phyloP scores from a whole-genome alignment of 768 basidiomycete genomes.

The Leucosporidium creatinivorum region DNA sequence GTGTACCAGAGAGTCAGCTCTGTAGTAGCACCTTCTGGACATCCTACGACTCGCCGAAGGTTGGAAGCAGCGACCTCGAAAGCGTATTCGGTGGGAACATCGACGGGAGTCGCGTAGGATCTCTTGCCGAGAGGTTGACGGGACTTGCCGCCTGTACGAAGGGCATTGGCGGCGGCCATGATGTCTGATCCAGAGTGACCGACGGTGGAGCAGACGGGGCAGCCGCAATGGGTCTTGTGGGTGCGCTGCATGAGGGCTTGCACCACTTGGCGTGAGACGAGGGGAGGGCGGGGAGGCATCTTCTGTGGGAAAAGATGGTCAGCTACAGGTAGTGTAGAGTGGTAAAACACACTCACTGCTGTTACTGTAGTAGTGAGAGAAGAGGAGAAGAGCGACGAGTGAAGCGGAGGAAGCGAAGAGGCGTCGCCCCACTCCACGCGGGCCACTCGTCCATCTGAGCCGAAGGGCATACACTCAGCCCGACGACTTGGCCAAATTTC shows the following conservation, averaged over 20 bases:
- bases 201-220: constrained; percentile 25
- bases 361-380: too few relatives aligned
- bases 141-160: constrained; percentile 11
- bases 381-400: too few relatives aligned
- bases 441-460: too few relatives aligned
- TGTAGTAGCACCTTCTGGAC: too few relatives aligned
- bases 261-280: neutral
- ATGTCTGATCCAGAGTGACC: constrained; percentile 7
- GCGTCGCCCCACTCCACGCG: too few relatives aligned
- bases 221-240: constrained; percentile 31
- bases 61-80: constrained; percentile 82
- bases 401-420: too few relatives aligned
- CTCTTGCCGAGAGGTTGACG: constrained; percentile 1
- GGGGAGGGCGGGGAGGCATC: neutral
- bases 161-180: constrained; percentile 16
- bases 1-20: too few relatives aligned
- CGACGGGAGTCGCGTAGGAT: constrained; percentile 60
- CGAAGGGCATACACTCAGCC: too few relatives aligned
- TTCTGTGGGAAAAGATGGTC: too few relatives aligned
- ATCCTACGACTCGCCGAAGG: constrained; percentile 46
- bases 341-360: too few relatives aligned
- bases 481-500: too few relatives aligned
- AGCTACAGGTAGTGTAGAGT: too few relatives aligned
- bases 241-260: constrained; percentile 5
- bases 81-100: constrained; percentile 70